These are phyloP conservation scores for Exophiala viscosa DNA, from an alignment of 2,329 filamentous ascomycete genomes.

Conservation along the genomic window DNA sequence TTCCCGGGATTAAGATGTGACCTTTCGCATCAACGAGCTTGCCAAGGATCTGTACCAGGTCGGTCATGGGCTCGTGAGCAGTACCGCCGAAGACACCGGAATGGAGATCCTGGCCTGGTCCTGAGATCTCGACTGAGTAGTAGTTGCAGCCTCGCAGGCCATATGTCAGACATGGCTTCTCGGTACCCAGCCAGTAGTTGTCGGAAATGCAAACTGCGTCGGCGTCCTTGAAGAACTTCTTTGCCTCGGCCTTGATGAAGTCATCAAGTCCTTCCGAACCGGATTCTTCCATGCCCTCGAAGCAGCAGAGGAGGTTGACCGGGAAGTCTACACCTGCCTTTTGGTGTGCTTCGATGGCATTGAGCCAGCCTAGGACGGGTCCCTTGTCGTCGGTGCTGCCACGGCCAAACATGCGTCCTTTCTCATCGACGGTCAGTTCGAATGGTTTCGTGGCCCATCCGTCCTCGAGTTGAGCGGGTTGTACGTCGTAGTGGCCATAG, in stretches of 20 bases:
- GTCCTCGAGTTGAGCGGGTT: conserved; percentile 87
- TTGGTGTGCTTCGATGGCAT: conserved; percentile 96
- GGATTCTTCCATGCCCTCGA: conserved; percentile 99
- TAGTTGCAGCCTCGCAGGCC: conserved; percentile 97
- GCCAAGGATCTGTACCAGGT: conserved; percentile 76
- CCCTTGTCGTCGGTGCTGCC: conserved; percentile 98
- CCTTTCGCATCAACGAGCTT: conserved; percentile 84
- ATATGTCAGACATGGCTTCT: conserved; percentile 97
- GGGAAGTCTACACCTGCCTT: conserved; percentile 92
- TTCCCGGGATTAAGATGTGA: conserved; percentile 90
- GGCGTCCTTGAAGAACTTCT: conserved; percentile 90
- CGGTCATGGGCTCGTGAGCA: conserved; percentile 97
- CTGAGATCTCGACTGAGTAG: conserved; percentile 86
- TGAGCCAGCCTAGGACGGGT: conserved; percentile 93
- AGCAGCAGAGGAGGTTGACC: conserved; percentile 98
- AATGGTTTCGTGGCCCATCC: conserved; percentile 97
- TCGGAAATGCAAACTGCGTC: conserved; percentile 98
- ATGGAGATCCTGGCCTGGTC: conserved; percentile 90
- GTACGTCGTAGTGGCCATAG: conserved; percentile 98
- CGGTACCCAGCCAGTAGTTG: conserved; percentile 99
- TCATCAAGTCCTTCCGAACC: conserved; percentile 95
- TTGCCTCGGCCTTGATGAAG: conserved; percentile 84
- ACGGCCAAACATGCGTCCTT: conserved; percentile 93
- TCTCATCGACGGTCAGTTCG: conserved; percentile 77
- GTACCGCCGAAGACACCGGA: conserved; percentile 96